Conservation (phyloP, 176 grass and related monocot genomes). For the Ensete ventricosum region DNA sequence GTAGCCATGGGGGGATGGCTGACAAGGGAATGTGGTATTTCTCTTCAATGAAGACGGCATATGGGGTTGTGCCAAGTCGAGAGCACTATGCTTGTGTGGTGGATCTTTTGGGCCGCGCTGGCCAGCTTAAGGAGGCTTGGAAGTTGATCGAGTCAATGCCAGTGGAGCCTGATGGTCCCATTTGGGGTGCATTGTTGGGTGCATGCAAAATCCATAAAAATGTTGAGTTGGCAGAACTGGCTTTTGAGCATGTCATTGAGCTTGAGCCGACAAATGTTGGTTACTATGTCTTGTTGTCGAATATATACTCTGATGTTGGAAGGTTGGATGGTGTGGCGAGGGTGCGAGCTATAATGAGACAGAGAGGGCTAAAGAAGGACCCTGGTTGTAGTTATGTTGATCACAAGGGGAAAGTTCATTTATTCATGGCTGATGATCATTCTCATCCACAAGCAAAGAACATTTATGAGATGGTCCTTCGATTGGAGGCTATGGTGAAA, state of each 20-base stretch:
- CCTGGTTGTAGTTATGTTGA: conserved; percentile 63
- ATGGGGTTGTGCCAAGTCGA: conserved; percentile 21
- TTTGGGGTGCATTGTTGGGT: conserved; percentile 69
- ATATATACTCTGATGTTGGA: conserved; percentile 46
- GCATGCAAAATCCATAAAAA: conserved; percentile 72
- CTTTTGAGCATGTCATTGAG: conserved; percentile 36
- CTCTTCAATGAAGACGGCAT: conserved; percentile 28
- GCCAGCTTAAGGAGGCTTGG: conserved; percentile 34
- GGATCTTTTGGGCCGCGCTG: conserved; percentile 54
- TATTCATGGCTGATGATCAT: conserved; percentile 77
- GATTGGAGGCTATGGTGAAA: conserved; percentile 40
- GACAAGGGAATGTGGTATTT: conserved; percentile 45
- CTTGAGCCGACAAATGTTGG: conserved; percentile 51
- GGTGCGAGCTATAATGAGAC: conserved; percentile 45
- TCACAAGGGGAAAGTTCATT: conserved; percentile 38
- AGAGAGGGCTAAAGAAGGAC: conserved; percentile 55
- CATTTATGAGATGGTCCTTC: conserved; percentile 43
- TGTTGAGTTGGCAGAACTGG: conserved; percentile 32
- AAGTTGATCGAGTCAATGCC: conserved; percentile 49
- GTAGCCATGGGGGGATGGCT: conserved; percentile 54
- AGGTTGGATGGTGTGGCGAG: conserved; percentile 30
- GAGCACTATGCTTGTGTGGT: conserved; percentile 73
- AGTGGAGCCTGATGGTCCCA: conserved; percentile 38
- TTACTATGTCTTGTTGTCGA: conserved; percentile 61
- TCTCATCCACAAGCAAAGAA: conserved; percentile 47